Evolutionary conservation across 2,329 filamentous ascomycete species (phyloP), one percentile per base, ranked within the genome.

Genomic region (Exserohilum turcica): DNA sequence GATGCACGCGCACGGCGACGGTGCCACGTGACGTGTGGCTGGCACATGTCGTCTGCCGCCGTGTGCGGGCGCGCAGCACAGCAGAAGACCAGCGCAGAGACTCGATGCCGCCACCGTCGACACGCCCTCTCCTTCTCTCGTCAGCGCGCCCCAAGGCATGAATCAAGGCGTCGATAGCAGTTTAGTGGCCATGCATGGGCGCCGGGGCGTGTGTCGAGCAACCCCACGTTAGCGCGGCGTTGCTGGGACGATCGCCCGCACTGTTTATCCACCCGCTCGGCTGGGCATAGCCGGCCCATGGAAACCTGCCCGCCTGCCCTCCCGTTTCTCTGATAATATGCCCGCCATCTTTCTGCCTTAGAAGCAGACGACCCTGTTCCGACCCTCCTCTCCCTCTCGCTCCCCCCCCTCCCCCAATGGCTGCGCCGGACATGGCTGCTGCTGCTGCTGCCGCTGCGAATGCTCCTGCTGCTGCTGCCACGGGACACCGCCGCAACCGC

Each of bases 401-500:
- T 43, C 48, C 47, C 50, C 40, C 52, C 39, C 37, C 29, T 37
- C 19, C 38, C 21, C 50, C 24, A 47, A 71, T 67, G 66, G 61
- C 66, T 54, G 62, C 63, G 57, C 57, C 57, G 35, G 52, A 52
- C 29, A 50, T 57, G 52, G 60, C 66, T 29, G 57, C 57, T 43
- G 61, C 64, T 40, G 48, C 61, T 39, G 50, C 64, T 9, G 12
- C 38, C 15, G n/a, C 24, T 10, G 38, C 38, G 15, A 24, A 8
- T 29, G 15, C 38, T 27, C 7, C 38, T 18, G 38, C 38, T 4
- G 24, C 57, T 43, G 64, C 64, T 40, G 49, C 61, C 37, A 51
- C 64, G 38, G 68, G 70, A 35, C 74, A 77, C 52, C 61, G 68
- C 48, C 73, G 74, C 52, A 73, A 75, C 66, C 75, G 74, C 61